phyloP scores from a whole-genome alignment of 176 grass and related monocot species.

The Tuctoria greenei region DNA sequence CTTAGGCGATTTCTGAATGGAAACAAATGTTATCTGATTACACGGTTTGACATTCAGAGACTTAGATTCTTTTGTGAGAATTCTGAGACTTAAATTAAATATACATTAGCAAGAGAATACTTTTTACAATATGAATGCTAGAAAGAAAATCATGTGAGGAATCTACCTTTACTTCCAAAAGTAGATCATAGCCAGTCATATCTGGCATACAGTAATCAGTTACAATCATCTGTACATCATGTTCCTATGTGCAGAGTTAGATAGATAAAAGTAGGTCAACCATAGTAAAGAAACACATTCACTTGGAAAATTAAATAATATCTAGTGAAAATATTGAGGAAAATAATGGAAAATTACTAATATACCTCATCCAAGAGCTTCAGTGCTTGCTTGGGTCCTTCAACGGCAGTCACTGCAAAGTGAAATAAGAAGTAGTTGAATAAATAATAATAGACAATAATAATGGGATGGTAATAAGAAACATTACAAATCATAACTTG shows the following conservation, averaged over 20 bases:
- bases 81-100: too few species aligned
- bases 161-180: too few species aligned
- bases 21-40: neutral
- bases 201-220: neutral
- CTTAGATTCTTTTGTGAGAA: too few species aligned
- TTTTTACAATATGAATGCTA: too few species aligned
- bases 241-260: neutral
- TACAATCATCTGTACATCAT: neutral
- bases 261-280: neutral
- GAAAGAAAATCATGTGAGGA: too few species aligned
- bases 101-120: too few species aligned
- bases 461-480: neutral
- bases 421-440: neutral
- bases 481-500: too few species aligned
- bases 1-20: neutral
- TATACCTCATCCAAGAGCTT: neutral
- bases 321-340: neutral
- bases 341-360: neutral
- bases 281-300: neutral
- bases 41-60: too few species aligned
- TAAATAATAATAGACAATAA: neutral
- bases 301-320: neutral
- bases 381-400: neutral
- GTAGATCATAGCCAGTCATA: too few species aligned
- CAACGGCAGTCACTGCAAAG: neutral